These are phyloP conservation scores for Cryptococcus neoformans DNA, from an alignment of 1,284 basidiomycete genomes.

Conservation along the genomic window DNA sequence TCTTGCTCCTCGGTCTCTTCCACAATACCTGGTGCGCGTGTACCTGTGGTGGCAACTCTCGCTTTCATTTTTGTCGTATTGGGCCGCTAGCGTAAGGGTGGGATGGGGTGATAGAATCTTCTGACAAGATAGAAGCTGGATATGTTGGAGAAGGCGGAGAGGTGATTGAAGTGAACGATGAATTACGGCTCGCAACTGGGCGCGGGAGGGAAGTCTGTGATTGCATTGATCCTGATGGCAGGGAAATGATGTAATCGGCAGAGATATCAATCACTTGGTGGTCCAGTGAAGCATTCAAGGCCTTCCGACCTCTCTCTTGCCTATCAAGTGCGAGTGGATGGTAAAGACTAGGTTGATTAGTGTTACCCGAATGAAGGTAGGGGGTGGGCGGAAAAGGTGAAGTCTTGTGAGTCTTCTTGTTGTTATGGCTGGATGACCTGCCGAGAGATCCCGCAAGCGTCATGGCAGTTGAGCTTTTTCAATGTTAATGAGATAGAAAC, in stretches of 20 bases:
- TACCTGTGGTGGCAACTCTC: not conserved
- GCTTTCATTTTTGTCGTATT: not conserved
- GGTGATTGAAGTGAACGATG: slow-evolving; percentile 8
- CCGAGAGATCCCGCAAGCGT: too few species aligned
- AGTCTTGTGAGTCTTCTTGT: slow-evolving; percentile 3
- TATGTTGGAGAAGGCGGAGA: slow-evolving; percentile 7
- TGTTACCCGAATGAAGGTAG: slow-evolving; percentile 5
- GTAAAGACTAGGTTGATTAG: not conserved
- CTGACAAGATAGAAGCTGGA: slow-evolving; percentile 3
- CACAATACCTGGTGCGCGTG: slow-evolving; percentile 2
- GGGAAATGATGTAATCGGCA: slow-evolving; percentile 5
- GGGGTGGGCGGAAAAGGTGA: slow-evolving; percentile 17
- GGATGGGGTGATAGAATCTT: not conserved
- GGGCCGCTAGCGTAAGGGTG: not conserved
- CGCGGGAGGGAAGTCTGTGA: not conserved
- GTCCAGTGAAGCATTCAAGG: slow-evolving; percentile 4
- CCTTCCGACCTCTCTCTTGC: not conserved
- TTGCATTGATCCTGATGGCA: not conserved
- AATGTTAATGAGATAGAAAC: too few species aligned
- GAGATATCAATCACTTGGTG: slow-evolving; percentile 11
- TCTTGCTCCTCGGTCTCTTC: slow-evolving; percentile 13
- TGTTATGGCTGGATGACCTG: too few species aligned
- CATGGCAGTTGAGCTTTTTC: too few species aligned
- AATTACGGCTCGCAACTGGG: slow-evolving; percentile 2
- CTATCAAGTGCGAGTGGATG: too few species aligned